Base-by-base conservation (phyloP, 345 rosid species). In the Luvunga scandens region DNA sequence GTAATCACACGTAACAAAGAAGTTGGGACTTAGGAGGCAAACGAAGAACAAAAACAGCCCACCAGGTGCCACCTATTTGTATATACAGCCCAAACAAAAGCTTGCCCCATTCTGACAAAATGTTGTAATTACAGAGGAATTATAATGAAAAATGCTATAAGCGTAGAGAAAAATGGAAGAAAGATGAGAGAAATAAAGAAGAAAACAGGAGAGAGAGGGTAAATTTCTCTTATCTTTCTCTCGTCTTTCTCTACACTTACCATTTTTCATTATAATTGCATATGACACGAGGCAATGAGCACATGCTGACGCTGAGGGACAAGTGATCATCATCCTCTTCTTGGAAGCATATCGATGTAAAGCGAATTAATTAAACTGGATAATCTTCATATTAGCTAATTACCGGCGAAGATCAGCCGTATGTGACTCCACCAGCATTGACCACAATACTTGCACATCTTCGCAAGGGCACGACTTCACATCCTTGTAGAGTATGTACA, bases 391-490 rank as follows among this genome's bases (percentile, higher is more conserved):
- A 45, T 10, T 0, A 45, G 0, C 12, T 12, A 18, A 50, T 53
- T 18, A 53, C 57, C 4, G 27, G 25, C 42, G 25, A 48, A 65
- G 53, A 24, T 73, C 18, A 42, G 75, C 57, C 48, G 30, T 9
- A n/a, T 83, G 81, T 4, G 89, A 82, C 21, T 84, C 87, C 1
- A 87, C 87, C 2, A 84, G 79, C 10, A 84, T 82, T 2, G 87
- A 86, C 86, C 87, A 87, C 8, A 84, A 85, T 28, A 86, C 86
- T 14, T 86, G 89, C 25, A 86, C 89, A 70, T 86, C 89, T 78
- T 84, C 86, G 59, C 39, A 78, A 0, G 83, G 87, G 80, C 89
- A 84, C 22, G 87, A 84, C 67, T 87, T 84, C 34, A 87, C 88
- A 27, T 87, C 89, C 24, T 87, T 84, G 69, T 87, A 81, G 72